These are phyloP conservation scores for Chrysochromulina parva DNA, from an alignment of 78 protist genomes.

Conservation along the genomic window DNA sequence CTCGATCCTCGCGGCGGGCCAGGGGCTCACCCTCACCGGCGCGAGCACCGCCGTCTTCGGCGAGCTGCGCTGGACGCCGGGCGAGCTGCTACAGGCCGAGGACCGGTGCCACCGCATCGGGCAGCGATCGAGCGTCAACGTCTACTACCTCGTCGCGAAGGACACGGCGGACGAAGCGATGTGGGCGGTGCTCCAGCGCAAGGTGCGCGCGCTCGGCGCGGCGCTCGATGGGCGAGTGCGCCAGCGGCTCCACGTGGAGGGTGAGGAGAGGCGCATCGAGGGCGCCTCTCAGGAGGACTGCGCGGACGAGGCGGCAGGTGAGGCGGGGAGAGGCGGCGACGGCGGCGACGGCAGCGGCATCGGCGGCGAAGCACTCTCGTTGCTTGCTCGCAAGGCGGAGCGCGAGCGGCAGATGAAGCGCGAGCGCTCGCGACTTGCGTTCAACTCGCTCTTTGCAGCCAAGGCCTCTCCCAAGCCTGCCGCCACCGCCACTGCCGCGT, in stretches of 20 bases:
- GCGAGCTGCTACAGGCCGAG: conserved; percentile 39
- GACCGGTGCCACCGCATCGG: conserved; percentile 82
- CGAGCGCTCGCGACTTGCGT: no score
- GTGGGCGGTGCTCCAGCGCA: conserved; percentile 14
- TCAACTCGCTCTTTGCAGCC: no score
- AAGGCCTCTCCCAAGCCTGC: no score
- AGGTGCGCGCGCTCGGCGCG: conserved; percentile 5
- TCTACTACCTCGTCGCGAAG: conserved; percentile 35
- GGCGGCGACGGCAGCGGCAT: no score
- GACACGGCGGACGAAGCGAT: background rate
- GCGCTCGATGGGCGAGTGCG: background rate
- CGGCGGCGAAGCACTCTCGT: no score
- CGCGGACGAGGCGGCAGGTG: background rate
- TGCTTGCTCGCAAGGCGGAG: no score
- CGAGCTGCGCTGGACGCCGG: conserved; percentile 15
- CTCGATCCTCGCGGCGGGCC: conserved; percentile 80
- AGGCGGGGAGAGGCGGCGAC: background rate
- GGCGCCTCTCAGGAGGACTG: background rate
- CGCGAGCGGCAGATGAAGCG: no score
- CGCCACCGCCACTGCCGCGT: no score
- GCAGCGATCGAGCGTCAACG: conserved; percentile 30
- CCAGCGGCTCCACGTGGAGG: background rate
- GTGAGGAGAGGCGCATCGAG: background rate
- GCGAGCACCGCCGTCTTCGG: conserved; percentile 78
- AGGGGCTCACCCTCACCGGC: conserved; percentile 81